These are phyloP conservation scores for Botryotinia convoluta DNA, from an alignment of 2,329 filamentous ascomycete genomes.

Conservation along the genomic window DNA sequence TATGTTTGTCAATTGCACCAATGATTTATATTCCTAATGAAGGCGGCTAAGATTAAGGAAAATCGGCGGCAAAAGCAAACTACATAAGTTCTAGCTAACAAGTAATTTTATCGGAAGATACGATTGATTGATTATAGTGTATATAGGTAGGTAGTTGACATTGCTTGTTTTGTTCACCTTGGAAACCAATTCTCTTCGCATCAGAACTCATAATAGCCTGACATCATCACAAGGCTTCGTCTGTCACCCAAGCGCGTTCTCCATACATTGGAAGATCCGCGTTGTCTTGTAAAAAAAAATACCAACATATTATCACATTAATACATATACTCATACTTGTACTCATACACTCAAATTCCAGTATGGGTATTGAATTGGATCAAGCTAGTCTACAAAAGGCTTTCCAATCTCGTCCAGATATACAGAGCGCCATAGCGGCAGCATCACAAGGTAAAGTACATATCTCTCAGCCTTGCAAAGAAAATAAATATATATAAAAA, in stretches of 20 bases:
- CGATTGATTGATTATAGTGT: not conserved
- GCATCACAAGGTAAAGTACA: constrained; percentile 36
- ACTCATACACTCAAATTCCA: constrained; percentile 8
- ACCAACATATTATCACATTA: constrained; percentile 2
- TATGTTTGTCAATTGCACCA: not conserved
- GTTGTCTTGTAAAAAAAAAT: constrained; percentile 8
- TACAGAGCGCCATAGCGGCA: constrained; percentile 36
- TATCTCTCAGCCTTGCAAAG: constrained; percentile 21
- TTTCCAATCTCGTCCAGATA: constrained; percentile 36
- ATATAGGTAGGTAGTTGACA: not conserved
- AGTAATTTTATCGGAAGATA: not conserved
- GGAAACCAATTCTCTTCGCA: not conserved
- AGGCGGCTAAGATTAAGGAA: not conserved
- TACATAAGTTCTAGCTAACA: not conserved
- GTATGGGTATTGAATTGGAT: constrained; percentile 34
- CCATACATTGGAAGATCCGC: constrained; percentile 13
- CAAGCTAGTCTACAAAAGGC: constrained; percentile 34
- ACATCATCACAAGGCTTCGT: constrained; percentile 22
- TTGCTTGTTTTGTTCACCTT: not conserved
- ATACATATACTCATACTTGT: not conserved
- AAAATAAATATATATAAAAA: not conserved
- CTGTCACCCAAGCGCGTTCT: constrained; percentile 16
- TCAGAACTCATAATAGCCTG: constrained; percentile 8
- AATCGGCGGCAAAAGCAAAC: constrained; percentile 2
- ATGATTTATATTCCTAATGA: not conserved